Evolutionary conservation across 1,284 basidiomycete genomes (phyloP), one percentile per base, ranked within the genome.

Genomic region (Xerocomus amazonicus): DNA sequence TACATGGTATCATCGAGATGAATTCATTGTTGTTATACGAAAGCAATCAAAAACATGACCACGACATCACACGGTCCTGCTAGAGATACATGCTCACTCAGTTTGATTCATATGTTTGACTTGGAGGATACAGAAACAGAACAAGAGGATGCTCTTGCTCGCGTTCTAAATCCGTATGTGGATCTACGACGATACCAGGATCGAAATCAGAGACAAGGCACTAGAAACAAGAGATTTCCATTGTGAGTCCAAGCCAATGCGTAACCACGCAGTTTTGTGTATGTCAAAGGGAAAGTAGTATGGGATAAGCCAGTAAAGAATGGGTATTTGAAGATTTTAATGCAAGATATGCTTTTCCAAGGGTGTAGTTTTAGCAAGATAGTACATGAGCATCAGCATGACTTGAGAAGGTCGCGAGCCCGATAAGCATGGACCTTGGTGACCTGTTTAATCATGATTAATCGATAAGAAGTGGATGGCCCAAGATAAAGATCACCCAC

Each of bases 401-500:
- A 63, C 48, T 46, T 54, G 31, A 67, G 61, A 26, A 70, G 62
- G 46, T 63, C 54, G 45, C 60, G 56, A 31, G 68, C 68, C 14
- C 57, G 66, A 41, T 45, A 51, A 23, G 65, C 48, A 39, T 70
- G 56, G 23, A 43, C 47, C 47, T 55, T 66, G 7, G 60, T 44
- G 46, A 67, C 67, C 65, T 67, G 37, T 23, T 27, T 28, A 16
- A 48, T n/a, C 43, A 10, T 7, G n/a, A n/a, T n/a, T n/a, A 43
- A 13, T 63, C 37, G 33, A 35, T 45, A 43, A 42, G 26, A 43
- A 6, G 19, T 45, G 45, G 26, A 39, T n/a, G 40, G 17, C 29
- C 31, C n/a, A 2, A 29, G 34, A 55, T 38, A 29, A 51, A 47
- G 26, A 46, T 38, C 35, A 56, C 73, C 45, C 48, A 88, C 87